phyloP scores from a whole-genome alignment of 257 asterid species.

The Verbascum thapsus region DNA sequence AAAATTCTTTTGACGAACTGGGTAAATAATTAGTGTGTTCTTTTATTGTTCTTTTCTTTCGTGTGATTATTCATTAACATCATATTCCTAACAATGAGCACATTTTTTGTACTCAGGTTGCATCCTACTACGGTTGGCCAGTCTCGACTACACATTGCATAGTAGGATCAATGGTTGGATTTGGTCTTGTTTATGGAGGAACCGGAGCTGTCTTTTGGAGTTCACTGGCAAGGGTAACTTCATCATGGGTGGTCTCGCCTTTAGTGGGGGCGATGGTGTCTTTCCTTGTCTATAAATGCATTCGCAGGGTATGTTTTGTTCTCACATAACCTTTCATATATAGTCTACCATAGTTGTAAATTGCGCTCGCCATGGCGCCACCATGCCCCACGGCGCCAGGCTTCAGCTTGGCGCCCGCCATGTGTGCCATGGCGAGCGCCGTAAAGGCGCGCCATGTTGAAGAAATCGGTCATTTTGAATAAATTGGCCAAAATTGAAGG shows the following conservation, averaged over 20 bases:
- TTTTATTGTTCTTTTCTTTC: no score
- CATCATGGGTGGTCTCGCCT: slow-evolving; percentile 93
- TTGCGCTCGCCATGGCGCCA: no score
- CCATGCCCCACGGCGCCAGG: no score
- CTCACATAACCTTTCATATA: neutral
- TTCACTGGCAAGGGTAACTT: slow-evolving; percentile 83
- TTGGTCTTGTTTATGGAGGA: slow-evolving; percentile 89
- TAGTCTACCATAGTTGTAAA: neutral
- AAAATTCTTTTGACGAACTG: no score
- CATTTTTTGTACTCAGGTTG: slow-evolving; percentile 56
- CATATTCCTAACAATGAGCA: no score
- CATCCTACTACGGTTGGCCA: slow-evolving; percentile 95
- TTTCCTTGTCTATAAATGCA: slow-evolving; percentile 89
- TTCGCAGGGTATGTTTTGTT: slow-evolving; percentile 70
- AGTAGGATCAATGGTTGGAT: slow-evolving; percentile 98
- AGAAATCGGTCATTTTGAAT: no score
- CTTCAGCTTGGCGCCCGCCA: no score
- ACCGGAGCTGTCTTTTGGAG: slow-evolving; percentile 94
- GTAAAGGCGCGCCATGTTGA: no score
- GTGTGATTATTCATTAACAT: no score
- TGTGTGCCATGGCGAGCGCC: no score
- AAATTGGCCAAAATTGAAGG: no score
- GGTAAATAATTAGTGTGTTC: no score
- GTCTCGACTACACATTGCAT: slow-evolving; percentile 95
- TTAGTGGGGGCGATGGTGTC: slow-evolving; percentile 78